phyloP scores from a whole-genome alignment of 345 rosid genomes.

The Hirschfeldia incana region DNA sequence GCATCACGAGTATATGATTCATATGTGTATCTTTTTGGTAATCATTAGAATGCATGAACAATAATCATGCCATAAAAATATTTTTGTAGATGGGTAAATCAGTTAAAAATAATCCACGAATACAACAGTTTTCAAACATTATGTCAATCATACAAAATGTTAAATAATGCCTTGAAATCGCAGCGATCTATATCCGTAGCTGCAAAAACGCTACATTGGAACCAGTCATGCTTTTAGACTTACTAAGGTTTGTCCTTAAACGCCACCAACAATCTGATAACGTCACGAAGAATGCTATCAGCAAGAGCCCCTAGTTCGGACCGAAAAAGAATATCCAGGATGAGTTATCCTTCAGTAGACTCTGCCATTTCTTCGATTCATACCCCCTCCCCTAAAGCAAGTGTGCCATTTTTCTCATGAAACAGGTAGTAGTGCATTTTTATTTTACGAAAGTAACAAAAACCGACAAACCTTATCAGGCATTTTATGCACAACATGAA shows the following conservation, averaged over 20 bases:
- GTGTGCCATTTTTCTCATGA: neutral
- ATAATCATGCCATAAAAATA: too few relatives aligned
- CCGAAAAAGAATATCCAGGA: slow-evolving; percentile 47
- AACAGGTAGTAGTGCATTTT: neutral
- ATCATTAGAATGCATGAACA: too few relatives aligned
- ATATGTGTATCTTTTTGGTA: too few relatives aligned
- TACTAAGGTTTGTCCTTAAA: slow-evolving; percentile 55
- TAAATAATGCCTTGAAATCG: too few relatives aligned
- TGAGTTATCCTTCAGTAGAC: slow-evolving; percentile 57
- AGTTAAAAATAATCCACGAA: too few relatives aligned
- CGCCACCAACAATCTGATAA: slow-evolving; percentile 63
- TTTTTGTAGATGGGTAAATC: too few relatives aligned
- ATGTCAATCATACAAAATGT: too few relatives aligned
- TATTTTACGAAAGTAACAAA: neutral
- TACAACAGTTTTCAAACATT: too few relatives aligned
- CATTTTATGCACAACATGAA: slow-evolving; percentile 68
- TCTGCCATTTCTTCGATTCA: slow-evolving; percentile 68
- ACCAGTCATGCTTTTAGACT: too few relatives aligned
- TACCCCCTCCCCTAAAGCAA: neutral
- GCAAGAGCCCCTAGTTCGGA: slow-evolving; percentile 80
- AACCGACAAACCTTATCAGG: slow-evolving; percentile 3
- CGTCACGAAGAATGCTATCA: slow-evolving; percentile 64
- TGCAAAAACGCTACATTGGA: too few relatives aligned
- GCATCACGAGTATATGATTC: too few relatives aligned
- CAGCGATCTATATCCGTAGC: too few relatives aligned